Evolutionary conservation across 192 early-diverging fungal species (phyloP), one percentile per base, ranked within the genome.

Genomic region (Rhizophagus sp.): DNA sequence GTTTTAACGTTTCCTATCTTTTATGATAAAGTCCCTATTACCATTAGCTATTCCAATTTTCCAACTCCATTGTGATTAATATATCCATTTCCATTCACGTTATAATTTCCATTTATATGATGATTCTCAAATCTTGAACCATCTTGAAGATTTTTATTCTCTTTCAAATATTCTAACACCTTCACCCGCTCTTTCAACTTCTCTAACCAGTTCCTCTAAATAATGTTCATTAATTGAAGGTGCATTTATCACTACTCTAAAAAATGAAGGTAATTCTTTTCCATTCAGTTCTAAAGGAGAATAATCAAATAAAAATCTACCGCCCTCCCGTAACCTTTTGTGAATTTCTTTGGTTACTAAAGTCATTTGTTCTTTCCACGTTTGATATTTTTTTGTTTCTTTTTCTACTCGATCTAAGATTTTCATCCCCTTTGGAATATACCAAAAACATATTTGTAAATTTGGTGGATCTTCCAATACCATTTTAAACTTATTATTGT

Each of bases 391-490:
- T 34, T 76, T 50, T 10, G 19, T 50, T 7, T 82, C 70, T 70
- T 47, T 73, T 4, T 76, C 80, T 8, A 76, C 80, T 30, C 64
- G 44, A 75, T 80, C 81, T 24, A 77, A 69, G 50, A 82, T 72
- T 72, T 76, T 70, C 52, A 77, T 83, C 6, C 78, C 78, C 10
- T 52, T 66, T 10, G 92, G 93, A 22, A 92, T 84, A 84, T 89
- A 94, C 94, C 94, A 95, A 81, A 95, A 95, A 72, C 93, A 95
- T 57, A 94, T 61, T 72, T 90, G 89, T 17, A 90, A 83, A 71
- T 79, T 84, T 19, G 83, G 83, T n/a, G 84, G 71, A 66, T 74
- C 67, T 15, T 49, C 47, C n/a, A 84, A 50, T 49, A 95, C 82
- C 78, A 86, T 79, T 79, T 85, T 85, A 34, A 88, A 84, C 33